Base-by-base conservation (phyloP, 805 yeast genomes). In the Starmerella cellae region DNA sequence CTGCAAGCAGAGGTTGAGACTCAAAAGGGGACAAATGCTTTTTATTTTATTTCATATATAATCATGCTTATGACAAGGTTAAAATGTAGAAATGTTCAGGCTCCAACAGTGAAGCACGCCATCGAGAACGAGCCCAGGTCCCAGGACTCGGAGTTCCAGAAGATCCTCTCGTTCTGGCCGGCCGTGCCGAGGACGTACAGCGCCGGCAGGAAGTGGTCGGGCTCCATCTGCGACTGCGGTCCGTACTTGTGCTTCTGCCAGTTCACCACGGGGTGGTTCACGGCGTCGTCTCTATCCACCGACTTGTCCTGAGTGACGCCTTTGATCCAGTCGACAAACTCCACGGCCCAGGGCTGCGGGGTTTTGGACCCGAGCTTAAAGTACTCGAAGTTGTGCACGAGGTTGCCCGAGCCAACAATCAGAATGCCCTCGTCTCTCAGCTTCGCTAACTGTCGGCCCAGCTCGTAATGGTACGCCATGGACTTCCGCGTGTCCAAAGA, bases 351-450 rank as follows among this genome's bases (percentile, higher is more conserved):
- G 5, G 22, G 27, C 17, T 39, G 35, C 22, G 35, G 27, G 8
- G 38, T 50, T 3, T 57, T 54, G 14, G 47, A 43, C n/a, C 24
- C 31, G 27, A 23, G 22, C 5, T 23, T 36, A 24, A 46, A 13
- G 22, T 53, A 39, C 13, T 47, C 38, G 14, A 52, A 46, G 54
- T 80, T 80, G 58, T 80, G 88, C 29, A 79, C 87, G 10, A 80
- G 65, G 76, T 78, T 75, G 2, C 91, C 91, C 1, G 82, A 74
- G 42, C 74, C 69, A 2, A 80, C 54, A 2, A 80, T 62, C 40
- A 73, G 48, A 16, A 72, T 75, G 35, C 71, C 72, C 40, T 70
- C 59, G 4, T 66, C 62, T 42, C 83, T 66, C 48, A 74, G 72
- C 27, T 65, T 62, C 16, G 69, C 54, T 37, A 80, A 60, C 0